Conservation (phyloP, 2,329 filamentous ascomycete species). For the Rutstroemia sp. region DNA sequence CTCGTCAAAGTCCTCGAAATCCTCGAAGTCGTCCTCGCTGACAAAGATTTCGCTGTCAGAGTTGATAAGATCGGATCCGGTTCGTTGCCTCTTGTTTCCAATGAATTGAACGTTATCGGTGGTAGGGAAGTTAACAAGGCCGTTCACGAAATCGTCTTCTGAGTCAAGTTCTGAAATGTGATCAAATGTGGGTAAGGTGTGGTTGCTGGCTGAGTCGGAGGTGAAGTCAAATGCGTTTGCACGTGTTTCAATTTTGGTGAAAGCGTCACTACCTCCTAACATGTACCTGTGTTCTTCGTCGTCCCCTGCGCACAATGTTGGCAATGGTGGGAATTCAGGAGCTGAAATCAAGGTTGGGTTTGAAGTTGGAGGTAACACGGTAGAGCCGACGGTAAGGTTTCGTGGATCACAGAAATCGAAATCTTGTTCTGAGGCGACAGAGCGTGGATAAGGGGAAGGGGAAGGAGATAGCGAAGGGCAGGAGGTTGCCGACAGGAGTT, state of each 20-base stretch:
- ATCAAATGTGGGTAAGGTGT: slow-evolving; percentile 68
- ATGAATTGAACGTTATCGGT: slow-evolving; percentile 51
- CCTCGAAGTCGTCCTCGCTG: slow-evolving; percentile 67
- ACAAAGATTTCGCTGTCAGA: slow-evolving; percentile 73
- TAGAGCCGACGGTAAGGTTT: slow-evolving; percentile 66
- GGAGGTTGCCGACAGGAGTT: slow-evolving; percentile 63
- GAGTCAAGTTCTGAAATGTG: slow-evolving; percentile 85
- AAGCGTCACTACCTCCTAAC: slow-evolving; percentile 33
- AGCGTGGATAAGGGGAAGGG: slow-evolving; percentile 68
- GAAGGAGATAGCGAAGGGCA: slow-evolving; percentile 85
- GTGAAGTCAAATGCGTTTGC: slow-evolving; percentile 39
- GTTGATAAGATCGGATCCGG: slow-evolving; percentile 58
- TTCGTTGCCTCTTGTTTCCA: slow-evolving; percentile 60
- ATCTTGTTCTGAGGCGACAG: slow-evolving; percentile 59
- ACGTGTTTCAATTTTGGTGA: slow-evolving; percentile 34
- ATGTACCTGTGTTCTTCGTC: slow-evolving; percentile 48
- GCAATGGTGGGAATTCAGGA: slow-evolving; percentile 58
- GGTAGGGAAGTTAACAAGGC: slow-evolving; percentile 61
- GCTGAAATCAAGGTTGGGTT: slow-evolving; percentile 35
- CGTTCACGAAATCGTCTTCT: slow-evolving; percentile 77
- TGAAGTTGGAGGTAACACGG: slow-evolving; percentile 29
- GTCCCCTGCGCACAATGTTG: slow-evolving; percentile 53
- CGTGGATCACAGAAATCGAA: slow-evolving; percentile 88
- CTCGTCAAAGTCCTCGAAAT: slow-evolving; percentile 69
- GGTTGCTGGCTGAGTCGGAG: slow-evolving; percentile 37